Percentiles rank a stretch among this genome's conserved stretches.
Evolutionary conservation across 352 stramenopile genomes (phyloP).

Genomic region (Globisporangium megalacanthum): DNA sequence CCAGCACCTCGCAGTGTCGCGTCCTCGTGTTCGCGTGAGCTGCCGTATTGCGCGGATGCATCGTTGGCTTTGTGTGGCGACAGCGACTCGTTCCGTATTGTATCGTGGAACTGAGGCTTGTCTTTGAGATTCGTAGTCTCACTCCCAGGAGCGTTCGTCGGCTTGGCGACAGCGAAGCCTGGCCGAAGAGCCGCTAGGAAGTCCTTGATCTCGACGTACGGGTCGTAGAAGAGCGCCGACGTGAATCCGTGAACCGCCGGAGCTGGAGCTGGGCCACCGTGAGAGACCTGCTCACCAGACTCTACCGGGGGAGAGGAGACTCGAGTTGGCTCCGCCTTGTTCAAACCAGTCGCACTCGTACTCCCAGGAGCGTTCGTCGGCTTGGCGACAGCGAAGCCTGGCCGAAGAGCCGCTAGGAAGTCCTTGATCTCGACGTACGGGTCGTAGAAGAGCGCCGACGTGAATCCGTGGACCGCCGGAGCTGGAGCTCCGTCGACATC

Average conservation of each 20-base stretch:
- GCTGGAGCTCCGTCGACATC: background rate
- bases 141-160: background rate
- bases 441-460: conserved; percentile 14
- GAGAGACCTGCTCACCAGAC: too few relatives aligned
- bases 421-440: conserved; percentile 13
- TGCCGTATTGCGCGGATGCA: too few relatives aligned
- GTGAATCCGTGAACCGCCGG: conserved; percentile 12
- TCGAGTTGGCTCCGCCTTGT: too few relatives aligned
- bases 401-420: conserved; percentile 7
- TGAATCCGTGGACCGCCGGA: conserved; percentile 11
- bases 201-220: conserved; percentile 12
- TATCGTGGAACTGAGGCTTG: too few relatives aligned
- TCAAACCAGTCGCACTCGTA: too few relatives aligned
- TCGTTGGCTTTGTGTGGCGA: too few relatives aligned
- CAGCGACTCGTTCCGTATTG: too few relatives aligned
- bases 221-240: conserved; percentile 14
- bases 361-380: background rate
- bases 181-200: conserved; percentile 8
- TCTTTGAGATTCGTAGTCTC: too few relatives aligned
- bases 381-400: background rate
- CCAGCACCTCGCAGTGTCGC: background rate
- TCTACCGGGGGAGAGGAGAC: too few relatives aligned
- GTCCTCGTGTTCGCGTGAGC: background rate
- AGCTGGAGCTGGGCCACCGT: too few relatives aligned
- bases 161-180: background rate